Base-by-base conservation (phyloP, 2,329 filamentous ascomycete species). In the Sodiomyces alkalinus region DNA sequence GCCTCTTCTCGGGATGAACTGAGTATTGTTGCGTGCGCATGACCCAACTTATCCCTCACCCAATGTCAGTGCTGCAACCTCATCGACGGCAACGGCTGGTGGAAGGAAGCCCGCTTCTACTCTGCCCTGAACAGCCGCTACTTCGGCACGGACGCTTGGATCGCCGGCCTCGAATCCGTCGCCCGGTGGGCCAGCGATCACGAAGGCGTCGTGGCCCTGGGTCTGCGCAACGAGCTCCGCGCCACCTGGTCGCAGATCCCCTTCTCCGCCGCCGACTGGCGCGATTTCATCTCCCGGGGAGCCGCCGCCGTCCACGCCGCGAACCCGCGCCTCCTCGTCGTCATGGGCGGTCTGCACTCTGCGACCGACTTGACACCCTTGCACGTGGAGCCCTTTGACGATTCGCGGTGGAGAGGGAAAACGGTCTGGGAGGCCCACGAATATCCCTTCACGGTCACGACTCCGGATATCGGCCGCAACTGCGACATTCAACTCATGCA, bases 381-480 rank as follows among this genome's bases (percentile, higher is more conserved):
- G n/a, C n/a, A n/a, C n/a, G n/a, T n/a, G n/a, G n/a, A n/a, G n/a
- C n/a, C 22, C 25, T 52, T 70, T 30, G 58, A 67, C 44, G 57
- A 53, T 25, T 44, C 44, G 4, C 51, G 43, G 8, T 67, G 60
- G 58, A 32, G 38, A 6, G 53, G 51, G 22, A 73, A 73, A 47
- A 55, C 66, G 39, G 64, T 72, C 9, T 73, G 66, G 65, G 68
- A 74, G 47, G 59, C 65, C 41, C 68, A 74, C 48, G 56, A 60
- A 17, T 74, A 73, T 53, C 53, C 51, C 33, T 71, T 64, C 47
- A 67, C 64, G 16, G 52, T 64, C 9, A 63, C 55, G 4, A 63
- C 55, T 35, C 52, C 52, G 13, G 44, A 55, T 33, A 35, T 46
- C 17, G 46, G 55, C 17, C 49, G 46, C n/a, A 50, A 48, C 39